phyloP scores from a whole-genome alignment of 2,329 filamentous ascomycete genomes.

The Endocalyx cinctus region DNA sequence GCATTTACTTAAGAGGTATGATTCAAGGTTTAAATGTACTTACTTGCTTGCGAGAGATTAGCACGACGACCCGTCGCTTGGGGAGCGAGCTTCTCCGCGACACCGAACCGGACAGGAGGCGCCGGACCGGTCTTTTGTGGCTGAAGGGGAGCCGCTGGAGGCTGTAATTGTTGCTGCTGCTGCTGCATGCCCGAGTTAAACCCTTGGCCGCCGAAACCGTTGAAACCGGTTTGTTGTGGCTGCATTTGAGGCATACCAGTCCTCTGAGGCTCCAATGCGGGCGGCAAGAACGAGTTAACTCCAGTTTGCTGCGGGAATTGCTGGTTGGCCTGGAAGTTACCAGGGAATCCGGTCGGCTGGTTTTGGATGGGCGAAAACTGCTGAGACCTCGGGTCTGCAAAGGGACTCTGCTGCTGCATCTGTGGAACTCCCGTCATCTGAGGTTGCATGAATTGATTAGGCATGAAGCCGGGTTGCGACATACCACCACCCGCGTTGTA shows the following conservation, averaged over 20 bases:
- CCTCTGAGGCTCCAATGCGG: constrained; percentile 55
- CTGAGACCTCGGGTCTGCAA: constrained; percentile 33
- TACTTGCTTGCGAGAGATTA: constrained; percentile 92
- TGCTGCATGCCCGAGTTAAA: constrained; percentile 42
- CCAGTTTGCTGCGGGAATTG: constrained; percentile 45
- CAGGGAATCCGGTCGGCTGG: constrained; percentile 60
- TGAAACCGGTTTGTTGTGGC: constrained; percentile 46
- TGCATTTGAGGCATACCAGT: constrained; percentile 48
- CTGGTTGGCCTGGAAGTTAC: constrained; percentile 30
- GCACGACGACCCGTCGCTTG: constrained; percentile 87
- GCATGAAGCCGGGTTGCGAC: constrained; percentile 30
- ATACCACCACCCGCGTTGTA: constrained; percentile 33
- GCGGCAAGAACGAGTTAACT: constrained; percentile 56
- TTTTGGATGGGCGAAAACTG: constrained; percentile 48
- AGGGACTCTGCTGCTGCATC: constrained; percentile 37
- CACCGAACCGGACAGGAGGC: constrained; percentile 84
- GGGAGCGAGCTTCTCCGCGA: constrained; percentile 73
- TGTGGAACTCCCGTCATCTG: constrained; percentile 35
- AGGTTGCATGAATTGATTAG: constrained; percentile 40
- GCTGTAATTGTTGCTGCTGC: constrained; percentile 51
- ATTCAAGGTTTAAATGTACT: constrained; percentile 43
- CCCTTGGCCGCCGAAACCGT: constrained; percentile 37
- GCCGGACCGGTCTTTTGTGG: constrained; percentile 82
- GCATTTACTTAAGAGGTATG: too few species aligned
- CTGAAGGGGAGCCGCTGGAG: constrained; percentile 57